Percentiles rank a stretch among this genome's conserved stretches.
These are phyloP conservation scores for Hordeum vulgare DNA, from an alignment of 176 grass and related monocot species.

Conservation along the genomic window DNA sequence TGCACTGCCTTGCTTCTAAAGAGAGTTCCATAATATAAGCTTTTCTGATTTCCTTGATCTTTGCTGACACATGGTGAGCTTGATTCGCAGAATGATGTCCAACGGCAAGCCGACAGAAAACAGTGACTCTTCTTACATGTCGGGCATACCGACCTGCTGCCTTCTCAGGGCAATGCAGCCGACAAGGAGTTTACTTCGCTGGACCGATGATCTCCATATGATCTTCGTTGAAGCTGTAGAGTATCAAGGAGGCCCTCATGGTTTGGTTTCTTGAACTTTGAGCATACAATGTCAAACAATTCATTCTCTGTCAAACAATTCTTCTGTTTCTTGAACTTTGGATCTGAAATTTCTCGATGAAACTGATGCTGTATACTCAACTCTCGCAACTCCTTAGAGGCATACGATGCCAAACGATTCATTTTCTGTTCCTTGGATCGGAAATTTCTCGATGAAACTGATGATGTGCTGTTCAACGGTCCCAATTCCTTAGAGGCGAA, in stretches of 20 bases:
- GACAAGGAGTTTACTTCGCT: constrained; percentile 9
- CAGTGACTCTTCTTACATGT: constrained; percentile 18
- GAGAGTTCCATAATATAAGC: neutral
- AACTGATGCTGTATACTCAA: constrained; percentile 9
- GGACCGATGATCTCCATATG: constrained; percentile 37
- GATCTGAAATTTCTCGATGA: neutral
- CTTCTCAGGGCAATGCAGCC: constrained; percentile 26
- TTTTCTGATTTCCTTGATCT: neutral
- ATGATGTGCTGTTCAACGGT: neutral
- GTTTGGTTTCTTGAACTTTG: constrained; percentile 24
- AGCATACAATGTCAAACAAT: neutral
- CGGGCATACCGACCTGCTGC: neutral
- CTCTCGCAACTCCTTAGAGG: constrained; percentile 14
- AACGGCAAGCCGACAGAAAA: neutral
- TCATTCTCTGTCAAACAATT: neutral
- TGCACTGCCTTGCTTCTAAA: neutral
- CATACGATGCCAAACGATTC: neutral
- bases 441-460: neutral
- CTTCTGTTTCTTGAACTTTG: too few relatives aligned
- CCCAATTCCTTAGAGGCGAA: constrained; percentile 36
- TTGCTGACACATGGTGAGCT: neutral
- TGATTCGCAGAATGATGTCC: constrained; percentile 30
- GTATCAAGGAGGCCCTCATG: constrained; percentile 35
- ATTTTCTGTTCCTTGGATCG: neutral
- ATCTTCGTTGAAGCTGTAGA: constrained; percentile 37